Percentiles rank a stretch among this genome's conserved stretches.
Conservation (phyloP, 257 asterid genomes). For the Solanum okadae region DNA sequence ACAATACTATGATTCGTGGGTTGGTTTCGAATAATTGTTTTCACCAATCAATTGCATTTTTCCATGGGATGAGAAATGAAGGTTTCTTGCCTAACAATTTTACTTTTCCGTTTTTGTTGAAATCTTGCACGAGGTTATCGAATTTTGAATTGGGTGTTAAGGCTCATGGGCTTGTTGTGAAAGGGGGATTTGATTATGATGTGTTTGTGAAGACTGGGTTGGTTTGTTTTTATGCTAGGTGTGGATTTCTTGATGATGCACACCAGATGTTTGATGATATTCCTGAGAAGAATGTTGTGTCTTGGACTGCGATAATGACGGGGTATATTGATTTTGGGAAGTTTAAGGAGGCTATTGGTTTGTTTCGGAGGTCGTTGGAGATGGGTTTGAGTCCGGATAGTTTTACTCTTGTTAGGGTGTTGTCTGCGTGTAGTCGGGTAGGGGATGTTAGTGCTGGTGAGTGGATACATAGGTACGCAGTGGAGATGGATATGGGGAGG, state of each 20-base stretch:
- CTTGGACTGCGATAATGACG: conserved; percentile 35
- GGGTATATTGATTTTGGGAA: conserved; percentile 25
- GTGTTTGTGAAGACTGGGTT: conserved; percentile 35
- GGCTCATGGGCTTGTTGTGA: conserved; percentile 21
- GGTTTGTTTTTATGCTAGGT: conserved; percentile 20
- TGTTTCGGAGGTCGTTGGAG: conserved; percentile 20
- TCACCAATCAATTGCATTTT: conserved; percentile 7
- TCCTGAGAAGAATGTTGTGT: conserved; percentile 28
- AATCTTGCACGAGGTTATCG: conserved; percentile 16
- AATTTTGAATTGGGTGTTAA: conserved; percentile 14
- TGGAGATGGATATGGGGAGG: conserved; percentile 21
- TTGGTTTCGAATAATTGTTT: conserved; percentile 22
- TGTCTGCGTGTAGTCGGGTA: conserved; percentile 21
- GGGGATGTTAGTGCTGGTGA: conserved; percentile 30
- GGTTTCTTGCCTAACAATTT: conserved; percentile 23
- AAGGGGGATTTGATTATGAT: conserved; percentile 23
- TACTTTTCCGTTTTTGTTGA: conserved; percentile 28
- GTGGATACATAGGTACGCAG: conserved; percentile 19
- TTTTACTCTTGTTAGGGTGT: conserved; percentile 24
- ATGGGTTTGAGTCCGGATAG: conserved; percentile 34
- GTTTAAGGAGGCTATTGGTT: conserved; percentile 20
- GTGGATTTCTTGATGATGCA: conserved; percentile 17
- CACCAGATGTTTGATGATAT: conserved; percentile 27
- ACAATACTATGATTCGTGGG: conserved; percentile 34
- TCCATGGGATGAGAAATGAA: conserved; percentile 14